A percentile compares a stretch with the other conserved stretches of the same genome.
Evolutionary conservation across 495 filamentous ascomycete species (phyloP).

Genomic region (Lasiosphaeria hispida): DNA sequence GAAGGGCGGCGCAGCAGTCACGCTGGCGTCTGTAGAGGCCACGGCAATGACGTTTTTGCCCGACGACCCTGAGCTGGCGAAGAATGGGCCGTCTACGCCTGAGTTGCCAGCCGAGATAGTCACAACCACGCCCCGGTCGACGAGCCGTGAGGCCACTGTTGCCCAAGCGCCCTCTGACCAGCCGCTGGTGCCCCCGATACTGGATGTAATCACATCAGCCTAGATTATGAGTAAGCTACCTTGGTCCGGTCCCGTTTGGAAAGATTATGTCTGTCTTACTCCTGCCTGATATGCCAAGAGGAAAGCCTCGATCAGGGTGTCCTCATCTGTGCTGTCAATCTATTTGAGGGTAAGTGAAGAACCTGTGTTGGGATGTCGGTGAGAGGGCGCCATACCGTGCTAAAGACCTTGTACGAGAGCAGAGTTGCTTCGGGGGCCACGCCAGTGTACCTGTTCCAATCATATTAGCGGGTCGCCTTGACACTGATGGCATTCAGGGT

Average conservation of each 20-base stretch:
- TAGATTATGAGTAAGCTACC: constrained; percentile 5
- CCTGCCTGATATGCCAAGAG: constrained; percentile 30
- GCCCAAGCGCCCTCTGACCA: constrained; percentile 35
- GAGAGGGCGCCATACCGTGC: constrained; percentile 16
- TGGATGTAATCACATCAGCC: constrained; percentile 36
- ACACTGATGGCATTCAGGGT: neutral
- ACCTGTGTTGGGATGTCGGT: neutral
- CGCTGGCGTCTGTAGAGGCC: constrained; percentile 26
- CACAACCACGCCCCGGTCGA: constrained; percentile 34
- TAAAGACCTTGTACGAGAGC: constrained; percentile 48
- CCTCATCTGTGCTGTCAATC: constrained; percentile 26
- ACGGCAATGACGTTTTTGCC: constrained; percentile 32
- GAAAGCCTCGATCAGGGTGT: constrained; percentile 31
- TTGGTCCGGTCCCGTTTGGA: neutral
- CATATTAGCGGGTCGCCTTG: neutral
- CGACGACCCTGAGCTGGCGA: constrained; percentile 28
- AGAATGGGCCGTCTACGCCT: constrained; percentile 33
- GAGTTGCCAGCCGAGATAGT: constrained; percentile 34
- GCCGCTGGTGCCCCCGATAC: constrained; percentile 30
- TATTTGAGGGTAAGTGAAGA: neutral
- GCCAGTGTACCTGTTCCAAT: constrained; percentile 37
- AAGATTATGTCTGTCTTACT: constrained; percentile 15
- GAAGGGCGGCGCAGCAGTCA: constrained; percentile 26
- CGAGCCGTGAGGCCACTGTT: constrained; percentile 30
- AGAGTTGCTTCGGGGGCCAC: constrained; percentile 52